Evolutionary conservation across 202 grass and related monocot species (phyloP).

Genomic region (Brachypodium distachyon): DNA sequence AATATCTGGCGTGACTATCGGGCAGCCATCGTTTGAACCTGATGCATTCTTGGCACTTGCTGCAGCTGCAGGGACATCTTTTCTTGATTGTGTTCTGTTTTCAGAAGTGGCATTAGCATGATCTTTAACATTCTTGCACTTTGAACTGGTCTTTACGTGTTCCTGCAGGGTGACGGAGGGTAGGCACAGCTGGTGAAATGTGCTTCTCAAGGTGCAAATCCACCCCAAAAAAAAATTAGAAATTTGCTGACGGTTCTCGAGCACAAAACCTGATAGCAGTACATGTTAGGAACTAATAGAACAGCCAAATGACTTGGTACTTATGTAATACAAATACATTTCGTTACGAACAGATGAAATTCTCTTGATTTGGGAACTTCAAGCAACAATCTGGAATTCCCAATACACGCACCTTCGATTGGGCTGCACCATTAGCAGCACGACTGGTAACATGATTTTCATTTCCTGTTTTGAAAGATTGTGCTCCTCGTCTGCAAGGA

Average conservation of each 20-base stretch:
- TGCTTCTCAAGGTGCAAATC: neutral
- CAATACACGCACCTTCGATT: constrained; percentile 34
- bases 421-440: constrained; percentile 23
- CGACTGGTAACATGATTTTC: constrained; percentile 34
- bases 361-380: too few species aligned
- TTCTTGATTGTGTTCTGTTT: constrained; percentile 30
- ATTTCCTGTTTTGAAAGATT: constrained; percentile 42
- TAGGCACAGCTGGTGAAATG: constrained; percentile 1
- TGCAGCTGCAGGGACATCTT: neutral
- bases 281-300: neutral
- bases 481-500: constrained; percentile 36
- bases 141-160: constrained; percentile 41
- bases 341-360: neutral
- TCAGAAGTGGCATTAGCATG: constrained; percentile 38
- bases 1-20: neutral
- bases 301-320: neutral
- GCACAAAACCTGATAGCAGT: neutral
- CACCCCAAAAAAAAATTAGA: too few species aligned
- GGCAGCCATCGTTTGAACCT: neutral
- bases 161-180: too few species aligned
- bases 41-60: constrained; percentile 4
- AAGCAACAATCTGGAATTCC: neutral
- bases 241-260: neutral
- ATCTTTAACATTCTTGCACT: constrained; percentile 41
- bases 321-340: too few species aligned